These are phyloP conservation scores for Galerina sulciceps DNA, from an alignment of 768 basidiomycete genomes.

Conservation along the genomic window DNA sequence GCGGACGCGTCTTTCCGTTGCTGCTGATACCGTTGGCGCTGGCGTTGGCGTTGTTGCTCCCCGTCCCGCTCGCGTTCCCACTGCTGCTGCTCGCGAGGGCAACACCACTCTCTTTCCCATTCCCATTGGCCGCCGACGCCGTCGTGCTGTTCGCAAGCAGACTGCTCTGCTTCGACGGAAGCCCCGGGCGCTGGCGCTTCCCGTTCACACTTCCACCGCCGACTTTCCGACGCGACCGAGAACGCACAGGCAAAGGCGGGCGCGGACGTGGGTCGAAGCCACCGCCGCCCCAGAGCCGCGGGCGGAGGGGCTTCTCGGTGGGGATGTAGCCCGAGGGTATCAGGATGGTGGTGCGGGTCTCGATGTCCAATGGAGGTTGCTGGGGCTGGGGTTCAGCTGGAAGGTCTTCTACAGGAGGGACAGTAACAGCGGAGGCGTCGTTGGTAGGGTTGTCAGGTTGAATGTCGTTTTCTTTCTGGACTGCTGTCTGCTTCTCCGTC, in stretches of 20 bases:
- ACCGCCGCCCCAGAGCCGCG: constrained; percentile 76
- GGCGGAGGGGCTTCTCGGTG: constrained; percentile 50
- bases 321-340: constrained; percentile 67
- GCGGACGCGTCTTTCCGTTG: not conserved
- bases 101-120: not conserved
- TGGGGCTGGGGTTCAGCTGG: constrained; percentile 11
- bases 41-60: constrained; percentile 3
- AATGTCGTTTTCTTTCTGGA: constrained; percentile 1
- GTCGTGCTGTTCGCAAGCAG: constrained; percentile 7
- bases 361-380: constrained; percentile 39
- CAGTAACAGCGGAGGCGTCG: not conserved
- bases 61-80: constrained; percentile 1
- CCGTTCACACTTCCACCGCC: constrained; percentile 13
- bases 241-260: constrained; percentile 17
- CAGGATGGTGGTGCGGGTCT: constrained; percentile 56
- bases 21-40: not conserved
- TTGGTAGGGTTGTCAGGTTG: not conserved
- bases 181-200: not conserved
- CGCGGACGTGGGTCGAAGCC: constrained; percentile 37
- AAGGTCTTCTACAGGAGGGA: not conserved
- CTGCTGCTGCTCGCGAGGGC: constrained; percentile 9
- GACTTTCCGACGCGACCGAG: constrained; percentile 15
- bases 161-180: constrained; percentile 1
- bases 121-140: not conserved
- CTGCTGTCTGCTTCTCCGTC: constrained; percentile 9